These are phyloP conservation scores for Cercospora sp. DNA, from an alignment of 2,329 filamentous ascomycete species.

Conservation along the genomic window DNA sequence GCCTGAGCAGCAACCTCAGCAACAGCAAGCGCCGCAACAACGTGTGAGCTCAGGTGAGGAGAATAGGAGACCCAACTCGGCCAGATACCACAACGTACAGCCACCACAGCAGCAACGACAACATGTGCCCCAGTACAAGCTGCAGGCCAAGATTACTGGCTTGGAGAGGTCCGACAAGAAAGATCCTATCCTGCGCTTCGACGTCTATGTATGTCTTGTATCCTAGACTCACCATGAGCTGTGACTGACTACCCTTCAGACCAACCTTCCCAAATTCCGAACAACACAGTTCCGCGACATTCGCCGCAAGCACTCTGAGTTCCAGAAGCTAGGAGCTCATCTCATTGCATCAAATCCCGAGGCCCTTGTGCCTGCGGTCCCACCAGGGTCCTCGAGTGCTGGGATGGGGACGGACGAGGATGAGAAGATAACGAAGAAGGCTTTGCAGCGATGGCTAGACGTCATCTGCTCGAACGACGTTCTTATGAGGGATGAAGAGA, in stretches of 20 bases:
- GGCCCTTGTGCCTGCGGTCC: constrained; percentile 88
- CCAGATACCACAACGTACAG: constrained; percentile 38
- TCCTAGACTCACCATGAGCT: not conserved
- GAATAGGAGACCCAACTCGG: constrained; percentile 34
- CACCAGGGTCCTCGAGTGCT: constrained; percentile 89
- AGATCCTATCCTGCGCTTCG: constrained; percentile 90
- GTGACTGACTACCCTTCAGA: constrained; percentile 59
- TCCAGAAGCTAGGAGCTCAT: constrained; percentile 93
- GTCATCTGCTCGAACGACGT: constrained; percentile 89
- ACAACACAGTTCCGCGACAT: constrained; percentile 99
- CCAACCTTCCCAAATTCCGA: constrained; percentile 95
- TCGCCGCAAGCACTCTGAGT: constrained; percentile 91
- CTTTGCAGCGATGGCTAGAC: constrained; percentile 94
- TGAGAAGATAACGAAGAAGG: constrained; percentile 80
- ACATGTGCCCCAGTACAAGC: constrained; percentile 55
- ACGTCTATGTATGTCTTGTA: constrained; percentile 76
- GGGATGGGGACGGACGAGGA: constrained; percentile 96
- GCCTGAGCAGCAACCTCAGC: constrained; percentile 44
- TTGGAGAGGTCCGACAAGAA: constrained; percentile 92
- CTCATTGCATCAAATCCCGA: constrained; percentile 97
- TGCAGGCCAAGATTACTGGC: constrained; percentile 93
- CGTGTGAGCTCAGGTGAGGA: constrained; percentile 30
- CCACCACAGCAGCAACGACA: constrained; percentile 41
- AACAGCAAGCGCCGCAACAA: constrained; percentile 39
- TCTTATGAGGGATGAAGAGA: constrained; percentile 92